Base-by-base conservation (phyloP, 257 asterid genomes). In the Scutellaria barbata region DNA sequence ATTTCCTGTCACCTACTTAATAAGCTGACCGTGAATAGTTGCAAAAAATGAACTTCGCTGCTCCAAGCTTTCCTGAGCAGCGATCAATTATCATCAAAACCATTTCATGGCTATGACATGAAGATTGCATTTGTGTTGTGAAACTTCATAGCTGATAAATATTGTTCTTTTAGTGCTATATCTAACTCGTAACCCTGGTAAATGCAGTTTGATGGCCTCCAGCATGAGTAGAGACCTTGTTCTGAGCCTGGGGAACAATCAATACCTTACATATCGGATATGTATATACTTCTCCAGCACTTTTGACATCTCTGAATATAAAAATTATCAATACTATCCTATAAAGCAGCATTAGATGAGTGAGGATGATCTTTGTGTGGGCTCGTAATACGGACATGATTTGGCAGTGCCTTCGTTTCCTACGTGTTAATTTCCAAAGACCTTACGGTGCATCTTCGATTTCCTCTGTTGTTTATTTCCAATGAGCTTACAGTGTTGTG, bases 151-250 rank as follows among this genome's bases (percentile, higher is more conserved):
- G n/a, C 25, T 22, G 25, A 22, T 25, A 56, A 20, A 13, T 56
- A 56, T 5, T 56, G 16, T 56, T 56, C 7, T 55, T 25, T 12
- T 48, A n/a, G 54, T 3, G 2, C 16, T n/a, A 33, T 16, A 59
- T 46, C 16, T 25, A 65, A 47, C 30, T 16, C 8, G 8, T 47
- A 43, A 30, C 70, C 10, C 56, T 63, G 55, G 53, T 65, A 7
- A 65, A 47, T 47, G 58, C 71, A 46, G 71, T 46, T 13, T 33
- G 59, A n/a, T 13, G 59, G 10, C 47, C 71, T 42, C 18, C 11
- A 6, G 17, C 54, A 17, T 11, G 59, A 30, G 5, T 30, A 30
- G 35, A 25, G 20, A 58, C 25, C 53, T 46, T 13, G 1, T 14
- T 14, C 30, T 3, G 66, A n/a, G 17, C 30, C 66, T 65, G 70